Conservation (phyloP, 2,329 filamentous ascomycete species). For the Cladosporium austrohemisphaericum region DNA sequence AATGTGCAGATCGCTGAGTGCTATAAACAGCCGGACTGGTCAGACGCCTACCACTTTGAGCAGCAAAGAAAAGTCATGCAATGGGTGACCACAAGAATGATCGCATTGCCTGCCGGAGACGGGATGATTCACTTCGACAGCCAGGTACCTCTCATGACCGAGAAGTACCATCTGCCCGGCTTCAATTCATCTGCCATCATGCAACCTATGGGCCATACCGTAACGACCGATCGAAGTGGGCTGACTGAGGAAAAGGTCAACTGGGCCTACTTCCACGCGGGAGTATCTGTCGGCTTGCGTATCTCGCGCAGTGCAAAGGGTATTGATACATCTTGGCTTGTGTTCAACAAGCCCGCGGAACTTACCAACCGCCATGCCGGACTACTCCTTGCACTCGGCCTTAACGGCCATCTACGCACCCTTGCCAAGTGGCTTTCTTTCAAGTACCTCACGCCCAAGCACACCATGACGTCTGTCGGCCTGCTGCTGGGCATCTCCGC, state of each 20-base stretch:
- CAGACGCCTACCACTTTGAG: conserved; percentile 82
- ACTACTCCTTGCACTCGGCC: conserved; percentile 80
- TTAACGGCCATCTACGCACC: conserved; percentile 91
- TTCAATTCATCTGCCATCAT: conserved; percentile 92
- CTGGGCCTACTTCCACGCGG: conserved; percentile 98
- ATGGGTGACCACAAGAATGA: conserved; percentile 77
- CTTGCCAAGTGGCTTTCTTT: conserved; percentile 98
- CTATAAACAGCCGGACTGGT: conserved; percentile 69
- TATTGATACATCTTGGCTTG: conserved; percentile 97
- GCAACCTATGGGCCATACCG: conserved; percentile 84
- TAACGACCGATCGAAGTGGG: conserved; percentile 81
- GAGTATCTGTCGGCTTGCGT: conserved; percentile 85
- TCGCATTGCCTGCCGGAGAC: conserved; percentile 83
- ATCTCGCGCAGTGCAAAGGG: conserved; percentile 87
- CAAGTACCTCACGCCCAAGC: conserved; percentile 98
- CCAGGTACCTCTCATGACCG: conserved; percentile 82
- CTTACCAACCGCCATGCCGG: conserved; percentile 95
- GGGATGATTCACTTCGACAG: conserved; percentile 85
- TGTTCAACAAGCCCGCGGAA: conserved; percentile 94
- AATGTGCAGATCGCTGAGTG: conserved; percentile 76
- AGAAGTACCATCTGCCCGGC: conserved; percentile 82
- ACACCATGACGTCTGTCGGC: conserved; percentile 98
- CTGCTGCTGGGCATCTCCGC: conserved; percentile 87
- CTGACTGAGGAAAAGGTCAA: conserved; percentile 96
- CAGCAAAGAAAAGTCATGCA: conserved; percentile 88